Conservation (phyloP, 495 filamentous ascomycete species). For the Penicillium angulare region DNA sequence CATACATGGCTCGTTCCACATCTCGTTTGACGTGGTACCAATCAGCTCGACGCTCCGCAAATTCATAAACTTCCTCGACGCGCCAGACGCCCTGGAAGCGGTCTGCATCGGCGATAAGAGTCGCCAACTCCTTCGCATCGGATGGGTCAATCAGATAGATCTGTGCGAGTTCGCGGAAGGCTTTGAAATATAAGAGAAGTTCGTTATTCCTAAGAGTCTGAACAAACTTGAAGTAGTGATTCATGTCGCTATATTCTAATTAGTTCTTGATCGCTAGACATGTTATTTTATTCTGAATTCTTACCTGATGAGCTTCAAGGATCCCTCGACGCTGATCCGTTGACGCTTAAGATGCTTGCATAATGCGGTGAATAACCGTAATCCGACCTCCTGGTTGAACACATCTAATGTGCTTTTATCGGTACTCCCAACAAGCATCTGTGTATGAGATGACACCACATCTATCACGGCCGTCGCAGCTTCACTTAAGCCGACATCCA, state of each 20-base stretch:
- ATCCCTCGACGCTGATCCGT: slow-evolving; percentile 83
- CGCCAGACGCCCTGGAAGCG: slow-evolving; percentile 90
- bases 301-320: slow-evolving; percentile 84
- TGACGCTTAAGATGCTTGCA: slow-evolving; percentile 98
- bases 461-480: slow-evolving; percentile 80
- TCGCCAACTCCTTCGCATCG: slow-evolving; percentile 92
- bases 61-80: slow-evolving; percentile 96
- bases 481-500: slow-evolving; percentile 77
- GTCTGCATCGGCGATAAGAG: slow-evolving; percentile 87
- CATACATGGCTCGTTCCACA: slow-evolving; percentile 98
- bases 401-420: slow-evolving; percentile 98
- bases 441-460: slow-evolving; percentile 81
- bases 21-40: slow-evolving; percentile 85
- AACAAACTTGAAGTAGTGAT: slow-evolving; percentile 85
- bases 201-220: slow-evolving; percentile 76
- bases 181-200: slow-evolving; percentile 84
- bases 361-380: slow-evolving; percentile 82
- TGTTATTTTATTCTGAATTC: not conserved
- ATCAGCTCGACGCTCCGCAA: slow-evolving; percentile 88
- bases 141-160: slow-evolving; percentile 88
- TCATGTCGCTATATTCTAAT: slow-evolving; percentile 71
- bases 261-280: slow-evolving; percentile 3
- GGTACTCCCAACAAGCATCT: slow-evolving; percentile 86
- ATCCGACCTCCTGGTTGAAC: slow-evolving; percentile 96
- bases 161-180: slow-evolving; percentile 87